Conservation (phyloP, 2,329 filamentous ascomycete genomes). For the Ploettnerulaceae sp. region DNA sequence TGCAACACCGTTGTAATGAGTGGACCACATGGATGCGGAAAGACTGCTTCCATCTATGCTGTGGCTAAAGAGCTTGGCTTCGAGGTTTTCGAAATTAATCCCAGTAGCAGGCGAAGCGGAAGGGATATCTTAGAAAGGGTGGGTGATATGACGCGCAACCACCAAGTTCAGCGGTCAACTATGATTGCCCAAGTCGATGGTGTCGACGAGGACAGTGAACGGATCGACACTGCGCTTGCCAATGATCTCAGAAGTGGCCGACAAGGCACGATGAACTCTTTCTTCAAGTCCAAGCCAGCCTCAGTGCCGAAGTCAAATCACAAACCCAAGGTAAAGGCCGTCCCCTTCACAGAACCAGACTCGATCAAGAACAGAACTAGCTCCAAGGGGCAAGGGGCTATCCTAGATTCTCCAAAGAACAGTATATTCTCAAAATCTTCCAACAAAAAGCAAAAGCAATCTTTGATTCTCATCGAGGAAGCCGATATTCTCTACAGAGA, state of each 20-base stretch:
- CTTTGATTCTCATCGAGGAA: conserved; percentile 89
- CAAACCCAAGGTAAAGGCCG: conserved; percentile 4
- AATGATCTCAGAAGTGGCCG: conserved; percentile 61
- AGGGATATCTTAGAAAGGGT: conserved; percentile 88
- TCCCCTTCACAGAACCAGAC: conserved; percentile 1
- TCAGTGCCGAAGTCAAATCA: conserved; percentile 21
- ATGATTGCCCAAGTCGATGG: conserved; percentile 32
- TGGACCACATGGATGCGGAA: conserved; percentile 84
- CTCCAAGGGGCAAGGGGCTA: background rate
- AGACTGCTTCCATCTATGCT: conserved; percentile 88
- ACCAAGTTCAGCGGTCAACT: conserved; percentile 64
- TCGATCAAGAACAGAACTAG: conserved; percentile 1
- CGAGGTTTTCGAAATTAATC: conserved; percentile 91
- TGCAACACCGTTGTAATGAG: conserved; percentile 82
- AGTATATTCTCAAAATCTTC: conserved; percentile 15
- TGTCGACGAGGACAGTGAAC: conserved; percentile 34
- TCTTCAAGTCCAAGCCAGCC: conserved; percentile 60
- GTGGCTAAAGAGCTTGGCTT: conserved; percentile 88
- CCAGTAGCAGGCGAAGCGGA: conserved; percentile 75
- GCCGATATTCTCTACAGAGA: conserved; percentile 92
- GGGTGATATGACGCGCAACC: conserved; percentile 95
- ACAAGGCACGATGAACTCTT: conserved; percentile 74
- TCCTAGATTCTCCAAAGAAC: background rate
- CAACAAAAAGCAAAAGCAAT: conserved; percentile 69
- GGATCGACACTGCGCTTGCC: conserved; percentile 42